These are phyloP conservation scores for Clavispora asparagi DNA, from an alignment of 805 yeast genomes.

Conservation along the genomic window DNA sequence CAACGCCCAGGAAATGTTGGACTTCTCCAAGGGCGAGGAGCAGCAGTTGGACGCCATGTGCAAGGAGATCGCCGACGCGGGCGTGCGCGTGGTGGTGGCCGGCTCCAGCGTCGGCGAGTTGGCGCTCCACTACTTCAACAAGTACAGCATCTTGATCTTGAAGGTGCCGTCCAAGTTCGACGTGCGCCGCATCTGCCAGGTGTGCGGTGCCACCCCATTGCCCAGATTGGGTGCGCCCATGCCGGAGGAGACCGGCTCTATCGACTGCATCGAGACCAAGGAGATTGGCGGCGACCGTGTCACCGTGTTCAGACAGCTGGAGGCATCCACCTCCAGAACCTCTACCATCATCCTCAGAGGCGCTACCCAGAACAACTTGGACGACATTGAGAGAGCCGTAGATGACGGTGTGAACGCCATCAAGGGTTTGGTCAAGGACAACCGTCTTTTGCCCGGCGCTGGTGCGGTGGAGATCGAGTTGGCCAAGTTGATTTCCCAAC, in stretches of 20 bases:
- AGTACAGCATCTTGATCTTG: conserved; percentile 77
- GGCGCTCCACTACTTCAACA: conserved; percentile 87
- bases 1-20: conserved; percentile 95
- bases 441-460: conserved; percentile 84
- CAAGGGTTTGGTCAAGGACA: conserved; percentile 81
- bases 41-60: conserved; percentile 82
- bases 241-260: conserved; percentile 87
- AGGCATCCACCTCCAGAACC: conserved; percentile 58
- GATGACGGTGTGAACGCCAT: conserved; percentile 94
- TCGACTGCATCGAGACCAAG: conserved; percentile 82
- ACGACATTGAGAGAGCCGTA: conserved; percentile 94
- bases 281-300: conserved; percentile 98
- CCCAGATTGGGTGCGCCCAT: conserved; percentile 92
- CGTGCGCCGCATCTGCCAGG: conserved; percentile 87
- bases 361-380: conserved; percentile 89
- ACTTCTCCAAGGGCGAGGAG: conserved; percentile 95
- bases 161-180: conserved; percentile 93
- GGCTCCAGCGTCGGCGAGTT: conserved; percentile 92
- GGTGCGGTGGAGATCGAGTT: conserved; percentile 92
- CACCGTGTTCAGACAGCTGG: conserved; percentile 81
- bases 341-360: conserved; percentile 93
- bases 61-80: conserved; percentile 76
- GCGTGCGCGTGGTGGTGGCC: conserved; percentile 86
- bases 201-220: conserved; percentile 95
- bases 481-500: conserved; percentile 69